Evolutionary conservation across 2,329 filamentous ascomycete species (phyloP).

Genomic region (Trichoderma afroharzianum): DNA sequence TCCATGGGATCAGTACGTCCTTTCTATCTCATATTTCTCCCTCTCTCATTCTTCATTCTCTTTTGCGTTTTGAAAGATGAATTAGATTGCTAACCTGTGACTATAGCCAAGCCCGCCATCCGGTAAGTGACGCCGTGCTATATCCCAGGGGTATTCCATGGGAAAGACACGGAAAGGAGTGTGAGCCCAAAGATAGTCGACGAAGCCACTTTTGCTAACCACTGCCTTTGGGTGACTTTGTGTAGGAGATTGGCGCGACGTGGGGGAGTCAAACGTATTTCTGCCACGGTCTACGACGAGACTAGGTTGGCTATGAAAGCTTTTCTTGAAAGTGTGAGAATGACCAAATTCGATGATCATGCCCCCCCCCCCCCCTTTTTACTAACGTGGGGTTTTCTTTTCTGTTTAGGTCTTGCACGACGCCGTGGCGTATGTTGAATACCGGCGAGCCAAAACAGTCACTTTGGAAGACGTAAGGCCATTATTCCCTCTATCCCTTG

Average conservation of each 20-base stretch:
- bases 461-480: conserved; percentile 55
- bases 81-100: not conserved
- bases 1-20: conserved; percentile 49
- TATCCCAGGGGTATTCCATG: not conserved
- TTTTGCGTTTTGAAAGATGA: not conserved
- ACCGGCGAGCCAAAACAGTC: conserved; percentile 57
- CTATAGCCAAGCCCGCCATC: conserved; percentile 51
- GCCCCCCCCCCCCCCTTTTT: not conserved
- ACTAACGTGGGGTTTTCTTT: not conserved
- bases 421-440: conserved; percentile 49
- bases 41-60: not conserved
- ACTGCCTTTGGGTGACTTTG: conserved; percentile 14
- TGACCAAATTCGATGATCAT: not conserved
- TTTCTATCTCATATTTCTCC: not conserved
- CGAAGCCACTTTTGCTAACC: not conserved
- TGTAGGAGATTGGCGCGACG: conserved; percentile 66
- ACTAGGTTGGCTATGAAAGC: conserved; percentile 48
- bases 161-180: not conserved
- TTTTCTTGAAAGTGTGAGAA: conserved; percentile 45
- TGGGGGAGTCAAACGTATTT: conserved; percentile 74
- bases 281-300: conserved; percentile 60
- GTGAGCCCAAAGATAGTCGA: not conserved
- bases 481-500: not conserved
- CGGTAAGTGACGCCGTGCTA: conserved; percentile 38
- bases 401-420: conserved; percentile 47